phyloP scores from a whole-genome alignment of 306 rosid species.

The Quercus bicolor region DNA sequence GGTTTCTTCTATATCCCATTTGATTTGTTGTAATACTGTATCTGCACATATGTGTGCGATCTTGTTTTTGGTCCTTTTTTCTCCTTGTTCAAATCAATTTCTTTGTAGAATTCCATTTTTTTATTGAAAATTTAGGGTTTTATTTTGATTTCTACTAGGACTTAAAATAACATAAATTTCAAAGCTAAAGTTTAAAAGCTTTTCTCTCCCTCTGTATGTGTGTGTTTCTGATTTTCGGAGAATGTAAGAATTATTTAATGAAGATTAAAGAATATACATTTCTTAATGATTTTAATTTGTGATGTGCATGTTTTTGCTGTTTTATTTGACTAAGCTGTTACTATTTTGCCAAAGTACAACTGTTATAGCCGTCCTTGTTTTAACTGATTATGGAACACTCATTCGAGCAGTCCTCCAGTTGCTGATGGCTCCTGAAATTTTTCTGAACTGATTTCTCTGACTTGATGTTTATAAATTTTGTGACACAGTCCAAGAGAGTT shows the following conservation, averaged over 20 bases:
- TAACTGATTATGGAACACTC: neutral
- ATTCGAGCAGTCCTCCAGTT: neutral
- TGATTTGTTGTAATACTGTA: neutral
- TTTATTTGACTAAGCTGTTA: neutral
- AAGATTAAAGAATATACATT: no score
- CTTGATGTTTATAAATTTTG: neutral
- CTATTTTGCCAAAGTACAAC: neutral
- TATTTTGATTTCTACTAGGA: no score
- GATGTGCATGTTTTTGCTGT: conserved; percentile 6
- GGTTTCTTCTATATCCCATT: neutral
- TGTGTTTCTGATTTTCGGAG: no score
- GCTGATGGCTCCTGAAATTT: neutral
- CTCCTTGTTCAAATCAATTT: neutral
- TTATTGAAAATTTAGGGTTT: neutral
- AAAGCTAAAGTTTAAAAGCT: no score
- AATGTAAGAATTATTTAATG: no score
- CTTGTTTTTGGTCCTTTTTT: neutral
- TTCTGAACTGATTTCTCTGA: neutral
- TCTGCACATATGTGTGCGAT: neutral
- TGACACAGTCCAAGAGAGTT: conserved; percentile 50
- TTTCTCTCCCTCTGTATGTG: no score
- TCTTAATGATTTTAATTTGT: neutral
- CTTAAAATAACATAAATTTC: no score
- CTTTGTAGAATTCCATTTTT: neutral
- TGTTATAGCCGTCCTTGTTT: neutral